Evolutionary conservation across 2,329 filamentous ascomycete species (phyloP).

Genomic region (Penicillium sp.): DNA sequence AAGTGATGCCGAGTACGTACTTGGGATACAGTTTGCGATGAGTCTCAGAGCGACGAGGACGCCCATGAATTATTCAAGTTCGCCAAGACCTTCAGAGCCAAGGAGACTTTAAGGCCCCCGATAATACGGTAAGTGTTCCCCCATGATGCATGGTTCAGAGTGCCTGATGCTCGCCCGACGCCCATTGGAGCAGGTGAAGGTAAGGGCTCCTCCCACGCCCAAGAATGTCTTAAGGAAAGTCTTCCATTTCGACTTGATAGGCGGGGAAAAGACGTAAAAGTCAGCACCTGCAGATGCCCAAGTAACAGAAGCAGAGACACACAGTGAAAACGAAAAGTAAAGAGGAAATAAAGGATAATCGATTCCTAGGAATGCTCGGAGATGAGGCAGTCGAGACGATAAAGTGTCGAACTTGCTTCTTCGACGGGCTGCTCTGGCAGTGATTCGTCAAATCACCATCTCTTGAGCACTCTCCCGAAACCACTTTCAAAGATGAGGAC

Average conservation of each 20-base stretch:
- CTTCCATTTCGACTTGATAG: constrained; percentile 23
- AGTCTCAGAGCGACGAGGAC: constrained; percentile 43
- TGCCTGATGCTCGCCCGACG: constrained; percentile 40
- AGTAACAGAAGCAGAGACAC: constrained; percentile 32
- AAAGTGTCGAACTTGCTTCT: constrained; percentile 27
- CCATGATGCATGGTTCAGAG: constrained; percentile 34
- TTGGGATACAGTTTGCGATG: constrained; percentile 43
- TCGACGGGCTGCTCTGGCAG: no score
- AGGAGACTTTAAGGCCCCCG: constrained; percentile 40
- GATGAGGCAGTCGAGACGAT: constrained; percentile 13
- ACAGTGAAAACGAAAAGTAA: constrained; percentile 23
- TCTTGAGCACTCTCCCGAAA: no score
- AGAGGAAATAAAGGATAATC: constrained; percentile 26
- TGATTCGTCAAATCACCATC: no score
- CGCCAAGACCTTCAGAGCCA: constrained; percentile 36
- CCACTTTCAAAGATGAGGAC: no score
- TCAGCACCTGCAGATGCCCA: constrained; percentile 35
- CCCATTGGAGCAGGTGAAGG: constrained; percentile 39
- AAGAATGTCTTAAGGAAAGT: constrained; percentile 37
- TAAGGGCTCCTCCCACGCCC: constrained; percentile 33
- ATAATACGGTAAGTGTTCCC: constrained; percentile 22
- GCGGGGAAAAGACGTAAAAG: constrained; percentile 43
- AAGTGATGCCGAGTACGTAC: constrained; percentile 44
- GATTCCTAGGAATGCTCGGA: constrained; percentile 25
- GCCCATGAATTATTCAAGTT: constrained; percentile 42